Evolutionary conservation across 2,329 filamentous ascomycete species (phyloP).

Genomic region (Aspergillus arachidicola): DNA sequence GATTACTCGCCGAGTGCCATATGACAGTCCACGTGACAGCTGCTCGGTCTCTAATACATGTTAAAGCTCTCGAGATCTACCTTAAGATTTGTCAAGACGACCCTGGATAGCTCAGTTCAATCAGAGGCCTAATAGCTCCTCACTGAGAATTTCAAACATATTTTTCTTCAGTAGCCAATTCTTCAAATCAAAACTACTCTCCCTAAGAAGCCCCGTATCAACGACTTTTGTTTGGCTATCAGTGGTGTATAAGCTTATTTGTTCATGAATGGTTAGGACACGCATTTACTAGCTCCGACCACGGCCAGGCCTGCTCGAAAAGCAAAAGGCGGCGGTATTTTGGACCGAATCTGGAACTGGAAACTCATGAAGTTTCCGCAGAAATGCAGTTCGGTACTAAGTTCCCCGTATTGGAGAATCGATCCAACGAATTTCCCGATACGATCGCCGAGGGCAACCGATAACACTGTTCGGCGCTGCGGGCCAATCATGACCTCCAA

Average conservation of each 20-base stretch:
- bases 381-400: background rate
- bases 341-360: background rate
- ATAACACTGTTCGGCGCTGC: background rate
- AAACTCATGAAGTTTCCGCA: background rate
- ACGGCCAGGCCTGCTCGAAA: background rate
- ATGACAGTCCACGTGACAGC: no score
- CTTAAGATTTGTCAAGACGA: no score
- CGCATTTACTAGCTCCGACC: background rate
- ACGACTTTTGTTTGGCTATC: no score
- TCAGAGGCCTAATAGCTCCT: no score
- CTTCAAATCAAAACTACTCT: no score
- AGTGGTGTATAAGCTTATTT: no score
- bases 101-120: no score
- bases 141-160: no score
- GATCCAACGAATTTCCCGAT: background rate
- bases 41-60: no score
- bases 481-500: background rate
- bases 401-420: background rate
- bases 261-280: background rate
- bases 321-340: background rate
- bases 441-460: conserved; percentile 1
- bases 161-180: no score
- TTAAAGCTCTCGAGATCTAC: no score
- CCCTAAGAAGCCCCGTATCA: no score
- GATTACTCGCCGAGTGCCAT: background rate